Evolutionary conservation across 2,329 filamentous ascomycete species (phyloP).

Genomic region (Penicillium griseofulvum): DNA sequence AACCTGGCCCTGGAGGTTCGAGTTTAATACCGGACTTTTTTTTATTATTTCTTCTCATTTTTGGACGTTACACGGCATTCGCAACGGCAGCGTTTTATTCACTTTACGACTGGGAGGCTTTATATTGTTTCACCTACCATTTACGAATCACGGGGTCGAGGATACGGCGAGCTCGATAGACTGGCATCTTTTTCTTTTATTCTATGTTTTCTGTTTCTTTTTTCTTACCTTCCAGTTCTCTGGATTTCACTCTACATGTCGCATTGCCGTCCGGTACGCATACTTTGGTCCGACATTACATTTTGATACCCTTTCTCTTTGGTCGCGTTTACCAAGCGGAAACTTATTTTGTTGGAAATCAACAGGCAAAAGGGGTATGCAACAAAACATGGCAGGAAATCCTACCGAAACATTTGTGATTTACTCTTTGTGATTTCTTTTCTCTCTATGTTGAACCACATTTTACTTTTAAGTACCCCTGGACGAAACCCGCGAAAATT

Average conservation of each 20-base stretch:
- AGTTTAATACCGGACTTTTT: constrained; percentile 9
- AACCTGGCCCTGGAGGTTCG: background rate
- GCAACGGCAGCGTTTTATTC: constrained; percentile 20
- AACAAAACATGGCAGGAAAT: constrained; percentile 5
- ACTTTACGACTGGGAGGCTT: constrained; percentile 19
- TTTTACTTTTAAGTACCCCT: background rate
- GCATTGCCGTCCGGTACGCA: constrained; percentile 16
- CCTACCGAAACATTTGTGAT: background rate
- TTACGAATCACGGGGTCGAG: constrained; percentile 21
- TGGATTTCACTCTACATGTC: constrained; percentile 1
- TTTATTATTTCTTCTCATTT: constrained; percentile 2
- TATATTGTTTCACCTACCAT: constrained; percentile 4
- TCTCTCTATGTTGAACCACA: background rate
- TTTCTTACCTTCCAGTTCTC: constrained; percentile 5
- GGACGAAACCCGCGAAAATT: background rate
- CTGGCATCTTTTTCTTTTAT: constrained; percentile 17
- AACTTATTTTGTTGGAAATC: constrained; percentile 7
- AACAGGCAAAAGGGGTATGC: constrained; percentile 7
- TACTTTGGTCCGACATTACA: constrained; percentile 19
- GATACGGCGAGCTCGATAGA: constrained; percentile 20
- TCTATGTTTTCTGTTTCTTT: constrained; percentile 1
- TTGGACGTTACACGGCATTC: constrained; percentile 17
- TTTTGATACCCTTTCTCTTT: constrained; percentile 34
- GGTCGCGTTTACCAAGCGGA: constrained; percentile 18
- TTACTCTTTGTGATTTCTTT: background rate